Base-by-base conservation (phyloP, 768 basidiomycete genomes). In the Daedaleopsis sinensis region DNA sequence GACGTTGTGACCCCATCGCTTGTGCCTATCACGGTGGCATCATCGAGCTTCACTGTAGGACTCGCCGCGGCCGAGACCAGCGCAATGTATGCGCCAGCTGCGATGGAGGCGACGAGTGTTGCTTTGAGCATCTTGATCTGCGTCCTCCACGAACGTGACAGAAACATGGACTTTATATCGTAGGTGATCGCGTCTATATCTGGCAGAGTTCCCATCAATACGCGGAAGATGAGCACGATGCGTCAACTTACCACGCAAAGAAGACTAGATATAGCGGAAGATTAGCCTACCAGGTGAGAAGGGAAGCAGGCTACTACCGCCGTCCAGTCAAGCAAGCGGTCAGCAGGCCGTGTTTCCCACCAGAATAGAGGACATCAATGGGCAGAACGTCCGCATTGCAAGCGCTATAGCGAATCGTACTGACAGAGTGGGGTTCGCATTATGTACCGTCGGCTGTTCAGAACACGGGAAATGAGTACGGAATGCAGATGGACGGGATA, bases 1-100 rank as follows among this genome's bases (percentile, higher is more conserved):
- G 11, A 77, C 68, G 12, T 73, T 12, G 37, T 66, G 3, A 59
- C 59, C 3, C 76, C 76, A 37, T 69, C 70, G 10, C 68, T 65
- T 18, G 60, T 65, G 16, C 84, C 84, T n/a, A 73, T 73, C 68
- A 84, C 77, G 0, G 77, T 81, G 4, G 75, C 83, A 49, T 72
- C 62, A 63, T 80, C 80, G 38, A 84, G 75, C 8, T 68, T 73
- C 32, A 84, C 73, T 1, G 73, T 73, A 1, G 78, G 77, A 2
- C 8, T 50, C 13, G 16, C 44, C 4, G 21, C 43, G 1, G 46
- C 32, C 10, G 21, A 13, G 46, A 24, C 21, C 38, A 27, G 24
- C 1, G 53, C 10, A 3, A 5, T 23, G 39, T 7, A 44, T 11
- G 39, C 39, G 53, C 24, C n/a, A 9, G 23, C 19, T 23, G 11